Evolutionary conservation across 2,329 filamentous ascomycete species (phyloP).

Genomic region (Cytospora leucostoma): DNA sequence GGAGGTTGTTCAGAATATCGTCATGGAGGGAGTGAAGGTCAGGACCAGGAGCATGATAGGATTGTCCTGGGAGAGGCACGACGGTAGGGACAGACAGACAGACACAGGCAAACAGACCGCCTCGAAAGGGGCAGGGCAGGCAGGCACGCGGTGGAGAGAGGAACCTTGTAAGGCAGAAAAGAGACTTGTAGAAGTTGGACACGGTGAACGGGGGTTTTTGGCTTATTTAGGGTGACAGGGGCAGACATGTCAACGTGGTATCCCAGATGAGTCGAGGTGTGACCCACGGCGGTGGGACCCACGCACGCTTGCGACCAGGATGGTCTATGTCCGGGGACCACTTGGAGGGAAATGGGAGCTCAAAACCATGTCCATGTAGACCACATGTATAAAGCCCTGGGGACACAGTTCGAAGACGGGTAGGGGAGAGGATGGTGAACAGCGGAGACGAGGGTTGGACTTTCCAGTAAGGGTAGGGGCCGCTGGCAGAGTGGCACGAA

Average conservation of each 20-base stretch:
- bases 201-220: conserved; percentile 23
- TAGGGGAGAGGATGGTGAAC: conserved; percentile 1
- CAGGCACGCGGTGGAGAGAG: conserved; percentile 19
- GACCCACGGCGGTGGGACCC: conserved; percentile 29
- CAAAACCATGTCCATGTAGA: conserved; percentile 18
- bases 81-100: conserved; percentile 26
- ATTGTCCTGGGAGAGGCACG: conserved; percentile 12
- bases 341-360: conserved; percentile 22
- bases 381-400: conserved; percentile 6
- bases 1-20: conserved; percentile 8
- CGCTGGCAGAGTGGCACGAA: conserved; percentile 3
- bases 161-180: conserved; percentile 16
- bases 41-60: conserved; percentile 19
- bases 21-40: conserved; percentile 2
- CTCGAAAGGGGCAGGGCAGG: conserved; percentile 25
- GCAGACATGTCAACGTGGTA: conserved; percentile 19
- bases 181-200: conserved; percentile 23
- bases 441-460: neutral
- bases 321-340: conserved; percentile 17
- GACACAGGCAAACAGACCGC: conserved; percentile 20
- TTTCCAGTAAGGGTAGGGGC: neutral
- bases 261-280: conserved; percentile 27
- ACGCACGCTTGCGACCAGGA: conserved; percentile 27
- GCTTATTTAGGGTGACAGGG: conserved; percentile 26
- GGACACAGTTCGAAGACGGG: neutral